These are phyloP conservation scores for Bipolaris sorokiniana DNA, from an alignment of 2,329 filamentous ascomycete species.

Conservation along the genomic window DNA sequence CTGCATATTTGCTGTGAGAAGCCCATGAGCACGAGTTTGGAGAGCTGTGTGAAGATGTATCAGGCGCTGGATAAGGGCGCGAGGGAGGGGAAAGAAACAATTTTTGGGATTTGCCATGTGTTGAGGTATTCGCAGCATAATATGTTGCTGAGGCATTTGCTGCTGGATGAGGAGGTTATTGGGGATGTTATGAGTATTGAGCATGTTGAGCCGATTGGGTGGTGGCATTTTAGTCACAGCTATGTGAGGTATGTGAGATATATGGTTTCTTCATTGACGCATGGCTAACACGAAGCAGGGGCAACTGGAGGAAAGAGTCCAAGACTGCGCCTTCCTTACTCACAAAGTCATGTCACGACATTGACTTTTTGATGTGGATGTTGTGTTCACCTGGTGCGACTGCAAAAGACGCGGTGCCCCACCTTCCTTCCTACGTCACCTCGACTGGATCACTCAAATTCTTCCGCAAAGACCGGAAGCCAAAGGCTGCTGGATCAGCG, in stretches of 20 bases:
- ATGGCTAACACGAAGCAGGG: conserved; percentile 55
- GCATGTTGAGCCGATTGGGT: conserved; percentile 93
- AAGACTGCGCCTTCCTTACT: conserved; percentile 80
- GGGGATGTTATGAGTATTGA: conserved; percentile 86
- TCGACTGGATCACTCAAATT: conserved; percentile 79
- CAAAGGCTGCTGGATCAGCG: conserved; percentile 71
- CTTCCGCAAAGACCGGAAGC: conserved; percentile 79
- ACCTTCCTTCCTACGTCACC: conserved; percentile 76
- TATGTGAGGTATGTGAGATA: conserved; percentile 63
- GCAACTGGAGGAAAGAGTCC: conserved; percentile 88
- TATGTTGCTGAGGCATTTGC: conserved; percentile 76
- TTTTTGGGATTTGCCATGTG: conserved; percentile 95
- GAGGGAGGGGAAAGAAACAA: conserved; percentile 29
- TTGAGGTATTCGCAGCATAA: conserved; percentile 94
- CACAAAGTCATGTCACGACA: conserved; percentile 95
- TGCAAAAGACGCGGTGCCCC: conserved; percentile 57
- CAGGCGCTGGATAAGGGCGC: conserved; percentile 54
- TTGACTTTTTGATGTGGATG: conserved; percentile 91
- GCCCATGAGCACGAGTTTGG: conserved; percentile 79
- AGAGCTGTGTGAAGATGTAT: conserved; percentile 79
- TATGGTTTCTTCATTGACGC: not conserved
- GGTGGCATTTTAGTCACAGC: conserved; percentile 79
- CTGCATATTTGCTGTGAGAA: conserved; percentile 96
- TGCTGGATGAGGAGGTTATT: conserved; percentile 76
- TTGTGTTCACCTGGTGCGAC: conserved; percentile 71